phyloP scores from a whole-genome alignment of 169 alveolate genomes.

The Babesia ovata region DNA sequence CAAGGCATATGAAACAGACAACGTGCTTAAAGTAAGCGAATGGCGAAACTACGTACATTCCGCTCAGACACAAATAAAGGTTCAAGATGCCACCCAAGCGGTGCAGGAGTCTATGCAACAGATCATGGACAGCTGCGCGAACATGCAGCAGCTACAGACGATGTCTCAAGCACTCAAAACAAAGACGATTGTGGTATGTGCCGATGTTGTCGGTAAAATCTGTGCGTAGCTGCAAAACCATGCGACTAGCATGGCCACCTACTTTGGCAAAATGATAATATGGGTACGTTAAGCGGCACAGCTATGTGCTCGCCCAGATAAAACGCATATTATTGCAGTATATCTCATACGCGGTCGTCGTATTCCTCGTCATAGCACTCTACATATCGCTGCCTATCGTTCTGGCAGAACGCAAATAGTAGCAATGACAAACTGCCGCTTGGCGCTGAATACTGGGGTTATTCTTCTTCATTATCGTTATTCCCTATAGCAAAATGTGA shows the following conservation, averaged over 20 bases:
- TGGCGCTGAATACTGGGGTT: too few species aligned
- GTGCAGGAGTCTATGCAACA: conserved; percentile 27
- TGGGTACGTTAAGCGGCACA: conserved; percentile 4
- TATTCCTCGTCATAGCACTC: conserved; percentile 11
- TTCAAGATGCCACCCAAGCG: conserved; percentile 12
- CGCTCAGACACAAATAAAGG: conserved; percentile 28
- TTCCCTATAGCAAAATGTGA: neutral
- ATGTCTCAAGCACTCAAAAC: conserved; percentile 31
- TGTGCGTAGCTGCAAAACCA: conserved; percentile 17
- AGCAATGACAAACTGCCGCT: too few species aligned
- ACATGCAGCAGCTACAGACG: conserved; percentile 29
- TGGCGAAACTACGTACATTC: neutral
- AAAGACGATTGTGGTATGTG: conserved; percentile 26
- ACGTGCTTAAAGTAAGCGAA: conserved; percentile 20
- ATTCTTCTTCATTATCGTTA: neutral
- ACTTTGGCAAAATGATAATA: neutral
- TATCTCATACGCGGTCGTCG: neutral
- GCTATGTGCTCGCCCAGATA: too few species aligned
- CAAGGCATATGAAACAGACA: conserved; percentile 25
- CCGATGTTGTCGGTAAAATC: neutral
- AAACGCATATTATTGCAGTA: neutral
- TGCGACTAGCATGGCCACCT: conserved; percentile 7
- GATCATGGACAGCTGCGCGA: conserved; percentile 29
- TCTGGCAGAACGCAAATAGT: too few species aligned
- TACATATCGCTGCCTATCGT: conserved; percentile 27